A percentile compares a stretch with the other conserved stretches of the same genome.
phyloP scores from a whole-genome alignment of 768 basidiomycete genomes.

The Boletus edulis region DNA sequence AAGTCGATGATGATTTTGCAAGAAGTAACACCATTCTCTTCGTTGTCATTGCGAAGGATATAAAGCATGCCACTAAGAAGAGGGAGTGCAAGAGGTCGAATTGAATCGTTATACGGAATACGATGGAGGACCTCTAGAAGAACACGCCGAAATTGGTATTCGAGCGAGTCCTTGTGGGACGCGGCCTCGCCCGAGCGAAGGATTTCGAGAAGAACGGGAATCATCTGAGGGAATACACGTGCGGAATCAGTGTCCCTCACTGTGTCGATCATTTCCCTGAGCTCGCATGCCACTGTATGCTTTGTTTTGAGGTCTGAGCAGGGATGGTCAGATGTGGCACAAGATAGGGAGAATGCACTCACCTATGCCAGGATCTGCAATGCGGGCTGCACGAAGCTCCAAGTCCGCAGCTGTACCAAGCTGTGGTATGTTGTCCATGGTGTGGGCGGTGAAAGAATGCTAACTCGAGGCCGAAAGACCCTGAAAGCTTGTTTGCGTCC shows the following conservation, averaged over 20 bases:
- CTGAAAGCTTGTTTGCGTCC: constrained; percentile 32
- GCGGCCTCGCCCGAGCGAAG: constrained; percentile 67
- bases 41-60: constrained; percentile 86
- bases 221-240: constrained; percentile 67
- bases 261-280: constrained; percentile 79
- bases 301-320: constrained; percentile 66
- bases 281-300: constrained; percentile 67
- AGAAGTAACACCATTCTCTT: constrained; percentile 88
- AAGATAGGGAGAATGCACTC: constrained; percentile 12
- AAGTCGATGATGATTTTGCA: constrained; percentile 93
- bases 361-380: constrained; percentile 77
- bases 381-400: constrained; percentile 66
- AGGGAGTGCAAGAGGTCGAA: constrained; percentile 61
- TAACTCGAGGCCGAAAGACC: constrained; percentile 15
- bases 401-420: constrained; percentile 54
- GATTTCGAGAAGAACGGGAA: constrained; percentile 70
- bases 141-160: constrained; percentile 82
- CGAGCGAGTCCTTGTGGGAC: constrained; percentile 61
- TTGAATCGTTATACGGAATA: constrained; percentile 76
- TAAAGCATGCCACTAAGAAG: constrained; percentile 83
- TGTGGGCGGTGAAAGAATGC: constrained; percentile 5
- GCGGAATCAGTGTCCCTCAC: constrained; percentile 72
- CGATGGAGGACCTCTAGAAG: constrained; percentile 89
- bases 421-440: constrained; percentile 45
- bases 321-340: background rate